Percentiles rank a stretch among this genome's conserved stretches.
Evolutionary conservation across 805 yeast genomes (phyloP).

Genomic region (Cyberlindnera xishuangbannaensis): DNA sequence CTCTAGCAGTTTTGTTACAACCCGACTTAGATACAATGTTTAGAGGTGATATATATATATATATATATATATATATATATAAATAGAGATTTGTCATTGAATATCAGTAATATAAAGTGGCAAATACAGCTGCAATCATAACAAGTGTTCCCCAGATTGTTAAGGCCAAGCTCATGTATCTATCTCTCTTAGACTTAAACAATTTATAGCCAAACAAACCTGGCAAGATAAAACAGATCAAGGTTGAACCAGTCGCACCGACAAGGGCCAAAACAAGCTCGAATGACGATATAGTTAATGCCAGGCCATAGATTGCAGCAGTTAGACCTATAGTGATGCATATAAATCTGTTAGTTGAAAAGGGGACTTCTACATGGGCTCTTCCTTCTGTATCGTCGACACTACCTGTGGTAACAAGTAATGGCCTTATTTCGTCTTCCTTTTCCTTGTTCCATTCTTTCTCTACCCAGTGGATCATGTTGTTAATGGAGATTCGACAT

Average conservation of each 20-base stretch:
- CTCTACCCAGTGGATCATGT: conserved; percentile 47
- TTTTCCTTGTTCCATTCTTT: conserved; percentile 3
- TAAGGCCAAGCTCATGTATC: conserved; percentile 48
- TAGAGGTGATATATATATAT: no score
- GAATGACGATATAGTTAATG: conserved; percentile 55
- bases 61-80: no score
- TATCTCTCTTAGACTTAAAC: conserved; percentile 29
- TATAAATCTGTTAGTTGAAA: conserved; percentile 40
- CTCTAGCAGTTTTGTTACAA: no score
- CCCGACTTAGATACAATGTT: no score
- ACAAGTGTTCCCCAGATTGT: conserved; percentile 65
- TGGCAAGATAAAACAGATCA: conserved; percentile 72
- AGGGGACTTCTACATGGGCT: conserved; percentile 34
- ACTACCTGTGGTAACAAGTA: conserved; percentile 14
- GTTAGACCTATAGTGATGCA: conserved; percentile 44
- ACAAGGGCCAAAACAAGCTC: conserved; percentile 67
- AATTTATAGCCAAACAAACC: conserved; percentile 65
- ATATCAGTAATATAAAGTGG: conserved; percentile 25
- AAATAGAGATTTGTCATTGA: not conserved
- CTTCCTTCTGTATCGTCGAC: conserved; percentile 17
- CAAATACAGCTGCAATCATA: conserved; percentile 58
- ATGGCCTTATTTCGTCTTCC: conserved; percentile 9
- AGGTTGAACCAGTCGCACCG: conserved; percentile 80
- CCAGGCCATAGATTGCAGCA: conserved; percentile 44
- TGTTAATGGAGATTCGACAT: conserved; percentile 66